phyloP scores from a whole-genome alignment of 2,329 filamentous ascomycete genomes.

The Chaetomiaceae sp. region DNA sequence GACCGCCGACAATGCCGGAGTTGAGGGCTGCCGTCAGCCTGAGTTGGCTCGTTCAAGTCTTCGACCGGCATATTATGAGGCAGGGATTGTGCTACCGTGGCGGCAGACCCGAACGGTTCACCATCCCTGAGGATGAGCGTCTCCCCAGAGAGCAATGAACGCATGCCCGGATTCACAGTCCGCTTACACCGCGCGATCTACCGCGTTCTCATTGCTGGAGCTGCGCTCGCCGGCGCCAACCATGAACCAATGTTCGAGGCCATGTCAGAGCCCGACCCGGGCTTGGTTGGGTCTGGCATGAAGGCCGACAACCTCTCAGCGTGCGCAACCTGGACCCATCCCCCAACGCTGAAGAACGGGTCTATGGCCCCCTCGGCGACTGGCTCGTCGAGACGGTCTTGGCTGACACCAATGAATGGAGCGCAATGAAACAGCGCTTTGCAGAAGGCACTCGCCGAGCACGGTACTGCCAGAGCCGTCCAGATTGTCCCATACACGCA shows the following conservation, averaged over 20 bases:
- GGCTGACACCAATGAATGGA: neutral
- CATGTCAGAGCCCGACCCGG: neutral
- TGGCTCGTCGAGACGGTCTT: conserved; percentile 6
- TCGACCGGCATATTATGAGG: neutral
- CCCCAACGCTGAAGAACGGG: conserved; percentile 1
- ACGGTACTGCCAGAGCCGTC: neutral
- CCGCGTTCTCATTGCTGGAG: conserved; percentile 3
- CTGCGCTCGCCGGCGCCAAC: conserved; percentile 6
- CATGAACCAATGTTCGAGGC: conserved; percentile 5
- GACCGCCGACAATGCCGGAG: conserved; percentile 1
- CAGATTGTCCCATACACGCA: neutral
- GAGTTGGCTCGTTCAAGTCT: neutral
- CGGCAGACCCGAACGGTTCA: neutral
- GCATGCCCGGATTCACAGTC: neutral
- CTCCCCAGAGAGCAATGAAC: neutral
- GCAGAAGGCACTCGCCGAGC: neutral
- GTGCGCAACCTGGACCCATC: neutral
- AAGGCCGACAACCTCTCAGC: neutral
- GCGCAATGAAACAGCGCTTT: conserved; percentile 3
- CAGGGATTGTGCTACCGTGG: neutral
- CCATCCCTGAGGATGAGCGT: neutral
- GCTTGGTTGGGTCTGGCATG: neutral
- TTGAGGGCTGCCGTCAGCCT: conserved; percentile 1
- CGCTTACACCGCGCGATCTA: neutral
- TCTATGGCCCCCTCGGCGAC: neutral